Base-by-base conservation (phyloP, 495 filamentous ascomycete genomes). In the Penicillium angulare region DNA sequence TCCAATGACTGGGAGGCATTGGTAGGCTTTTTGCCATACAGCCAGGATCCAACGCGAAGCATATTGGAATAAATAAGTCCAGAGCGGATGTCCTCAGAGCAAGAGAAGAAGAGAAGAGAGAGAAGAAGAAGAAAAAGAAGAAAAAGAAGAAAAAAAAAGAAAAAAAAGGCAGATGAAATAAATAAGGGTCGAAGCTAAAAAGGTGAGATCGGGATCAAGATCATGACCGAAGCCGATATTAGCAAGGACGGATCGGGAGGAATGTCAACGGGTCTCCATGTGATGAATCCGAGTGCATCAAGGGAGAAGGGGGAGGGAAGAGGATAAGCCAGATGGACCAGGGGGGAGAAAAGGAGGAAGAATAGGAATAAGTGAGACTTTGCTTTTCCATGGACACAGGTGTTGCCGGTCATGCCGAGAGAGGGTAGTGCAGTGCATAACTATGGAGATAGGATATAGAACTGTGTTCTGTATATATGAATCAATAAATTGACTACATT, bases 1-100 rank as follows among this genome's bases (percentile, higher is more conserved):
- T 79, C 80, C 48, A 87, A 55, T 20, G 79, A 85, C 65, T 79
- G 78, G 2, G 78, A 80, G 13, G 69, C 65, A 61, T 68, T 71
- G 43, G 52, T 69, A 20, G 69, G 71, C 71, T 76, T 82, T 51
- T 76, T 76, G 58, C 74, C 73, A 50, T 77, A 76, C 13, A 87
- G 63, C 81, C 80, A 84, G 44, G 79, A 79, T 49, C 77, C 75
- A 44, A 80, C 63, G 33, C 67, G 62, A 41, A 75, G 52, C 74
- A 78, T 78, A 26, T 27, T 61, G 58, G 26, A 29, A 35, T 15
- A n/a, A n/a, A n/a, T n/a, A n/a, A n/a, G n/a, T n/a, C n/a, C n/a
- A n/a, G n/a, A n/a, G n/a, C n/a, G n/a, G n/a, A n/a, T n/a, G n/a
- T n/a, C n/a, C n/a, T n/a, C n/a, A n/a, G n/a, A n/a, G n/a, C n/a